Evolutionary conservation across 2,329 filamentous ascomycete species (phyloP), one percentile per base, ranked within the genome.

Genomic region (Fusarium foetens): DNA sequence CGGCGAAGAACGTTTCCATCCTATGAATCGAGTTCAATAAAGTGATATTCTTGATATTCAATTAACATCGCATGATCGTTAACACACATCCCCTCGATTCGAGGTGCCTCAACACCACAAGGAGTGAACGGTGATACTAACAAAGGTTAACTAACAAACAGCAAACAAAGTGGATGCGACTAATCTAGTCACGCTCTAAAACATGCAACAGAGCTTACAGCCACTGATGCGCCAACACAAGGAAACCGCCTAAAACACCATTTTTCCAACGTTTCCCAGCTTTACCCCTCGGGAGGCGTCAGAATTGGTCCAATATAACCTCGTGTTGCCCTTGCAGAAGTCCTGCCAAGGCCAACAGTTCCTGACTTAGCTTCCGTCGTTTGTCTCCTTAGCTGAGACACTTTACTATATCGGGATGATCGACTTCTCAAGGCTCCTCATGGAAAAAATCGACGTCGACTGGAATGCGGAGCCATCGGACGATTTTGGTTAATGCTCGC

Each of bases 391-490:
- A 27, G 16, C 19, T 11, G 16, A 29, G 19, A 11, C 38, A 33
- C 49, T 38, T 64, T 55, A 23, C 66, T 36, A 27, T n/a, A 58
- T 58, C 23, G 29, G 41, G 42, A 25, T 14, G 39, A 57, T 57
- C 35, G n/a, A 25, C 25, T 49, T 31, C 21, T 23, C 45, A 17
- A 17, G 16, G 16, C 46, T 23, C 11, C 19, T 23, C 16, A 5
- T 49, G 29, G 38, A 27, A 49, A 29, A 12, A 39, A 69, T 57
- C 25, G 13, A 31, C n/a, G 35, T 27, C n/a, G 41, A 57, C 53
- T 69, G 66, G 66, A 69, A 69, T 69, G 66, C 33, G 42, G 67
- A 65, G 59, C 53, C 46, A 65, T 46, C 35, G 31, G 14, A 23
- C n/a, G 33, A 23, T 38, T 52, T 48, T 54, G 29, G 51, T 31